Evolutionary conservation across 2,329 filamentous ascomycete genomes (phyloP).

Genomic region (Monilinia fructigena): DNA sequence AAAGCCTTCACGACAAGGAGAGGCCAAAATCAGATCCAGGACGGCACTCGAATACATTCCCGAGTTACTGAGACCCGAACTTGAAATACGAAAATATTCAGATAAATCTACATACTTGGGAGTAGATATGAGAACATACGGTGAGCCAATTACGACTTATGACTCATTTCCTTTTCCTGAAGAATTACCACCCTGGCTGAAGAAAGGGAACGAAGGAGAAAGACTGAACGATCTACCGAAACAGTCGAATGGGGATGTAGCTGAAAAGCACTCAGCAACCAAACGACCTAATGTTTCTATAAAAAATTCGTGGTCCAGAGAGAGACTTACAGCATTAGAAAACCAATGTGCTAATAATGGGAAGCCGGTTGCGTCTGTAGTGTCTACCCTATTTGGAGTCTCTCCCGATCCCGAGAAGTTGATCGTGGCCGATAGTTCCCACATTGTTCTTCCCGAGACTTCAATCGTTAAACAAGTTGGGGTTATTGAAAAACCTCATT

Average conservation of each 20-base stretch:
- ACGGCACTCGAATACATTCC: background rate
- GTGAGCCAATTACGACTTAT: background rate
- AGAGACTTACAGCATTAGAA: background rate
- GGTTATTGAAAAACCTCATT: no score
- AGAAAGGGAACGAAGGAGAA: background rate
- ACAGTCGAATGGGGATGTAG: background rate
- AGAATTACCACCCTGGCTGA: background rate
- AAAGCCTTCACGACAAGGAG: background rate
- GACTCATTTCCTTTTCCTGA: background rate
- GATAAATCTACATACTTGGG: background rate
- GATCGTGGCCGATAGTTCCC: no score
- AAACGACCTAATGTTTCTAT: background rate
- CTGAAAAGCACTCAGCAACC: no score
- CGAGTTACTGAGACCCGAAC: background rate
- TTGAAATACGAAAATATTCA: constrained; percentile 2
- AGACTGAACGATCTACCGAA: background rate
- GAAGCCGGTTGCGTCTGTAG: fast-evolving
- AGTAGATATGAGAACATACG: constrained; percentile 2
- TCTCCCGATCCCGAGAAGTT: background rate
- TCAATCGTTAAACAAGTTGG: no score
- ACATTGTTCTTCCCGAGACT: no score
- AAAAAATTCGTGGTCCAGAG: no score
- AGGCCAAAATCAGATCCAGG: no score
- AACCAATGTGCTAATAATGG: background rate
- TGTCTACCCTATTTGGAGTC: fast-evolving